Evolutionary conservation across 2,329 filamentous ascomycete genomes (phyloP), one percentile per base, ranked within the genome.

Genomic region (Trichoderma sp.): DNA sequence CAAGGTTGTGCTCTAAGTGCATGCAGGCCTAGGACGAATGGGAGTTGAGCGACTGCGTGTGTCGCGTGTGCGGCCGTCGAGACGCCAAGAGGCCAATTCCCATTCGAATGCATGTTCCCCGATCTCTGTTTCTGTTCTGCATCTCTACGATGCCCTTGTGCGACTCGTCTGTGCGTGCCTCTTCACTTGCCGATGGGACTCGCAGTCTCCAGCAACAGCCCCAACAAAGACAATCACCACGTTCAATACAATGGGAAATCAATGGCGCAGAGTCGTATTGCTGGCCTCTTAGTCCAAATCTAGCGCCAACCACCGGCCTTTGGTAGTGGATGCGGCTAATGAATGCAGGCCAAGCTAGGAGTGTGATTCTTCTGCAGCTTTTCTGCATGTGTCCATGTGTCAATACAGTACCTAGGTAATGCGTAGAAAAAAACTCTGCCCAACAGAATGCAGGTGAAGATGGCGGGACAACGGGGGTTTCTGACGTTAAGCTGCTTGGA

Each of bases 221-320:
- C 46, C 46, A 2, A 24, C 5, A n/a, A 43, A 43, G 46, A 24
- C n/a, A 16, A 49, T 49, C 39, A n/a, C 18, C n/a, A 21, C 13
- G 8, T 5, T 21, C 7, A 21, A 11, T n/a, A 32, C 7, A 32
- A 32, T 8, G 1, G n/a, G 3, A 46, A 39, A 46, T 10, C 43
- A 46, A 39, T n/a, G 24, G 46, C 46, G 13, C n/a, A 49, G 21
- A 49, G 10, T 49, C 10, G n/a, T 13, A 21, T 13, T 24, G n/a
- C 46, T 49, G 24, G 11, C 46, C 18, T 43, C 21, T n/a, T 51
- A 49, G 30, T 30, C 8, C 11, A 34, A 34, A 18, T 43, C 56
- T 68, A 68, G 66, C 46, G 43, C 66, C 66, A 68, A 61, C 56
- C 63, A 24, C 37, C 66, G 66, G 66, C 56, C 49, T 55, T 68